Percentiles rank a stretch among this genome's conserved stretches.
Conservation (phyloP, 345 rosid genomes). For the Salix brachista region DNA sequence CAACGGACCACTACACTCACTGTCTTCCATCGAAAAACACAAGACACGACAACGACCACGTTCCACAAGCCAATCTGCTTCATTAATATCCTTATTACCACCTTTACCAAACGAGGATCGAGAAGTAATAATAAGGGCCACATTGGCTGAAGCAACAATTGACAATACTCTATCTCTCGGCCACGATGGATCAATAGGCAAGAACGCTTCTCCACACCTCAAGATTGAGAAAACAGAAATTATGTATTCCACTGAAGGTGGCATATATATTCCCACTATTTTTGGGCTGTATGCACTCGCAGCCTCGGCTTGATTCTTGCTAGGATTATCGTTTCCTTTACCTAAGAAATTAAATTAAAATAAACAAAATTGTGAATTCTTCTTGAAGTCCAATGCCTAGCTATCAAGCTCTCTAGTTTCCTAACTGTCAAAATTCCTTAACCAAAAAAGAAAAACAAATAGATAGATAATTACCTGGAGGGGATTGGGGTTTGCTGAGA, state of each 20-base stretch:
- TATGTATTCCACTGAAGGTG: slow-evolving; percentile 79
- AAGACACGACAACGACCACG: slow-evolving; percentile 39
- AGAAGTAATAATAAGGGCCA: slow-evolving; percentile 48
- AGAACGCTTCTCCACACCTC: slow-evolving; percentile 79
- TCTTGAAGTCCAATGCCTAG: too few species aligned
- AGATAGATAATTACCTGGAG: slow-evolving; percentile 27
- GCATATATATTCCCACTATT: slow-evolving; percentile 62
- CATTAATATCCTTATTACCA: slow-evolving; percentile 27
- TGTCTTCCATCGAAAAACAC: slow-evolving; percentile 48
- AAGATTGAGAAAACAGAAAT: slow-evolving; percentile 70
- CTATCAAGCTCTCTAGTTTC: background rate
- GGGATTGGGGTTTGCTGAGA: slow-evolving; percentile 30
- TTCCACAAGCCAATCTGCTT: slow-evolving; percentile 49
- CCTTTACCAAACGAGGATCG: slow-evolving; percentile 40
- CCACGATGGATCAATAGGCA: slow-evolving; percentile 86
- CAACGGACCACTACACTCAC: background rate
- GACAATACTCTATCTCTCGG: slow-evolving; percentile 72
- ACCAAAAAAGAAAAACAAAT: background rate
- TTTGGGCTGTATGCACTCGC: slow-evolving; percentile 42
- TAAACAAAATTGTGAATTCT: too few species aligned
- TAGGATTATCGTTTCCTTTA: too few species aligned
- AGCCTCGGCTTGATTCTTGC: slow-evolving; percentile 10
- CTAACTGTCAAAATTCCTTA: background rate
- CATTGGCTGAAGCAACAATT: slow-evolving; percentile 44
- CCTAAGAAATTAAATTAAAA: too few species aligned